A percentile compares a stretch with the other conserved stretches of the same genome.
Conservation (phyloP, 306 rosid species). For the Rubus idaeus region DNA sequence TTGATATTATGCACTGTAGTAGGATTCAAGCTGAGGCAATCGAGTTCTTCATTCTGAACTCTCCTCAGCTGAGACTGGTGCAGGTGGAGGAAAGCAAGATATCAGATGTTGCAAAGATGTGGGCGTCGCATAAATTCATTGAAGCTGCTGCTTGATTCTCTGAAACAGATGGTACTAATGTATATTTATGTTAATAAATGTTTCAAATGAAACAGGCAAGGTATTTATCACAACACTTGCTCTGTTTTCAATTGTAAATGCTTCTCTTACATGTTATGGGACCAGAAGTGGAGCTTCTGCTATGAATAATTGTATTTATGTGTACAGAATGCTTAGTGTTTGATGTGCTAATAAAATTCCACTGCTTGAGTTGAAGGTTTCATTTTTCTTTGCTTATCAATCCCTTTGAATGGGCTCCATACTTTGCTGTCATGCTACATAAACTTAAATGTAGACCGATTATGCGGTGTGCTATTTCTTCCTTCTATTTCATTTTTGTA, state of each 20-base stretch:
- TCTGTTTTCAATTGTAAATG: conserved; percentile 13
- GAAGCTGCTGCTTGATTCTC: conserved; percentile 41
- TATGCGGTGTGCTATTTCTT: not conserved
- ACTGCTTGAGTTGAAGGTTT: conserved; percentile 10
- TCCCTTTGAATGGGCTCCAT: not conserved
- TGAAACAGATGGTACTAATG: not conserved
- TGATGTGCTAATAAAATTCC: conserved; percentile 16
- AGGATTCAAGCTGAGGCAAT: conserved; percentile 54
- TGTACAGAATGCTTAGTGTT: conserved; percentile 4
- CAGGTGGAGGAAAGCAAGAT: conserved; percentile 69
- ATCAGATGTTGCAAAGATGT: conserved; percentile 50
- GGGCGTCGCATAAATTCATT: conserved; percentile 54
- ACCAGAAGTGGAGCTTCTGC: conserved; percentile 9
- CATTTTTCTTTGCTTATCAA: not conserved
- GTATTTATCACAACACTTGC: conserved; percentile 20
- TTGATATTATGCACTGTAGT: conserved; percentile 61
- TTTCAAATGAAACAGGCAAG: conserved; percentile 39
- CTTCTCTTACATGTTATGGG: conserved; percentile 24
- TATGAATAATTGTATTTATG: conserved; percentile 16
- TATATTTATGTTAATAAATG: conserved; percentile 14
- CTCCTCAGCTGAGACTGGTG: conserved; percentile 48
- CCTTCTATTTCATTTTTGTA: not conserved
- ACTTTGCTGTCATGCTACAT: not conserved
- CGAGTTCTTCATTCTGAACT: conserved; percentile 51
- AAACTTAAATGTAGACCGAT: not conserved